phyloP scores from a whole-genome alignment of 768 basidiomycete species.

The Dendrothele bispora region DNA sequence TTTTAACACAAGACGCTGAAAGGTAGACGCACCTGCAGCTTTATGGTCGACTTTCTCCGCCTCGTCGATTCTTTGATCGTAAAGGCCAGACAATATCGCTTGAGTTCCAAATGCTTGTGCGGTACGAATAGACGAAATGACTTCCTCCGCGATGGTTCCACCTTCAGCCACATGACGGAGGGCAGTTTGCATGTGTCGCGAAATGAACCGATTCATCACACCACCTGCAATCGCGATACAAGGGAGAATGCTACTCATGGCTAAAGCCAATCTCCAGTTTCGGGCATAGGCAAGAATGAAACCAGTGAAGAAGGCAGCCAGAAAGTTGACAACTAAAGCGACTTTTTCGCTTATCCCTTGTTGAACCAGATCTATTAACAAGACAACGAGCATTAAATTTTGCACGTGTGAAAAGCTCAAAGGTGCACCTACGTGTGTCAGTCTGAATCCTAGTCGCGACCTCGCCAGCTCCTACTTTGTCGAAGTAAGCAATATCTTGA shows the following conservation, averaged over 20 bases:
- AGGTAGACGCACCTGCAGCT: conserved; percentile 60
- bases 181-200: conserved; percentile 65
- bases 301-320: conserved; percentile 75
- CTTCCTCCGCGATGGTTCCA: conserved; percentile 88
- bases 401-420: too few species aligned
- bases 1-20: background rate
- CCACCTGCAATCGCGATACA: conserved; percentile 76
- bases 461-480: conserved; percentile 89
- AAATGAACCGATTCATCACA: conserved; percentile 68
- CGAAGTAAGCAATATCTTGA: conserved; percentile 89
- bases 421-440: conserved; percentile 79
- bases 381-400: too few species aligned
- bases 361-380: conserved; percentile 81
- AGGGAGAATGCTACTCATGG: conserved; percentile 62
- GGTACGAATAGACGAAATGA: conserved; percentile 86
- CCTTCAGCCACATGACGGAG: conserved; percentile 76
- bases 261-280: conserved; percentile 78
- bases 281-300: conserved; percentile 72
- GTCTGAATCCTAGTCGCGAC: conserved; percentile 92
- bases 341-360: conserved; percentile 92
- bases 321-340: conserved; percentile 61
- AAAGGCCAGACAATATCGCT: conserved; percentile 57
- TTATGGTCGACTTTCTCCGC: conserved; percentile 56
- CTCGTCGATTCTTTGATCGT: conserved; percentile 58
- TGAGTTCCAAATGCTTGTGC: conserved; percentile 91